Conservation (phyloP, 2,329 filamentous ascomycete genomes). For the Magnaporthiopsis incrustans region DNA sequence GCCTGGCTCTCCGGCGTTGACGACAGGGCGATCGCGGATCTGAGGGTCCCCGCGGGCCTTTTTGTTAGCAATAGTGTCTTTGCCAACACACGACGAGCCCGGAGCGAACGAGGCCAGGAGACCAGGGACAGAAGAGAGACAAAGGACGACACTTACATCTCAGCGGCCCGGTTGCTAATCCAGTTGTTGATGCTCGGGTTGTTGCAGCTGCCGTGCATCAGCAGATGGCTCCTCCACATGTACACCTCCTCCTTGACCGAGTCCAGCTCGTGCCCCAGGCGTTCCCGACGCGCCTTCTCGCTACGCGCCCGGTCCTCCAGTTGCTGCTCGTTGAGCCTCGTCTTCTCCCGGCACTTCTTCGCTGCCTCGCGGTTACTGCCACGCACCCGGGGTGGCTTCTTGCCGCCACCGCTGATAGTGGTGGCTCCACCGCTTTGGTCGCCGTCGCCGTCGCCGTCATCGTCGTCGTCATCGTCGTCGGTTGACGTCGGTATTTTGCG, state of each 20-base stretch:
- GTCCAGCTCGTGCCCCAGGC: conserved; percentile 4
- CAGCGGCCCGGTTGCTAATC: conserved; percentile 1
- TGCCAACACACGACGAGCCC: neutral
- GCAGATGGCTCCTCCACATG: neutral
- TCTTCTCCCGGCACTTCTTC: conserved; percentile 7
- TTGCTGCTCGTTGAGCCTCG: conserved; percentile 1
- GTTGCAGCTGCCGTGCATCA: conserved; percentile 2
- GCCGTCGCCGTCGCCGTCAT: neutral
- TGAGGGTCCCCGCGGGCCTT: neutral
- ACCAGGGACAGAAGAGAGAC: neutral
- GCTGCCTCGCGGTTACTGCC: conserved; percentile 2
- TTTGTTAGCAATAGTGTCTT: neutral
- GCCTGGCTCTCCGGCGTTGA: neutral
- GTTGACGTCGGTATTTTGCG: neutral
- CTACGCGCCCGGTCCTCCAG: neutral
- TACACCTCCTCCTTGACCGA: neutral
- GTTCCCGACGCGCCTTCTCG: neutral
- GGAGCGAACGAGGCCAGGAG: no score
- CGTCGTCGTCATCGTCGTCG: neutral
- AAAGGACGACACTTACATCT: conserved; percentile 1
- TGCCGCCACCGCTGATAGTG: neutral
- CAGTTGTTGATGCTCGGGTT: conserved; percentile 7
- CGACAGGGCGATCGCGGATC: neutral
- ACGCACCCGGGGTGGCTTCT: neutral
- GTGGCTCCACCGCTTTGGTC: neutral